A percentile compares a stretch with the other conserved stretches of the same genome.
phyloP scores from a whole-genome alignment of 106 monocot species.

The Chionographis japonica region DNA sequence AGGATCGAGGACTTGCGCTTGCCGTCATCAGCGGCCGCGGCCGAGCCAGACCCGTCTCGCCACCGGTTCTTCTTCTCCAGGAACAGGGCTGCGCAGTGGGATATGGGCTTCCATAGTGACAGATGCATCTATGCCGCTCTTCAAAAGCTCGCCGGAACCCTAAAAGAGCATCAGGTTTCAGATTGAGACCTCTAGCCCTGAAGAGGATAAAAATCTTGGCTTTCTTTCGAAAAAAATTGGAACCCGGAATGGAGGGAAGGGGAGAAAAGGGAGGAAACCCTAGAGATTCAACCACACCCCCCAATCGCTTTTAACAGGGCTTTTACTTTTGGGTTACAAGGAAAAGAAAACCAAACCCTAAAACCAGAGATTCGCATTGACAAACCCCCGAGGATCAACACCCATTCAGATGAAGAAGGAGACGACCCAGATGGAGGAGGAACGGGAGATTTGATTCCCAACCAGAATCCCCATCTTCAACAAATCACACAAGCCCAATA shows the following conservation, averaged over 20 bases:
- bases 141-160: neutral
- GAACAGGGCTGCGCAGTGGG: conserved; percentile 77
- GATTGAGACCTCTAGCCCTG: conserved; percentile 4
- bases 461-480: neutral
- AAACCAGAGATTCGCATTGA: conserved; percentile 11
- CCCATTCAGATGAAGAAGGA: neutral
- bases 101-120: conserved; percentile 87
- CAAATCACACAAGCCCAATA: no score
- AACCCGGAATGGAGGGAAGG: neutral
- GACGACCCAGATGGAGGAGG: neutral
- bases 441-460: conserved; percentile 1
- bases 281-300: conserved; percentile 28
- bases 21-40: neutral
- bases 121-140: conserved; percentile 56
- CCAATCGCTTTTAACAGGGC: neutral
- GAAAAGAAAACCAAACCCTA: conserved; percentile 9
- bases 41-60: neutral
- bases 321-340: conserved; percentile 19
- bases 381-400: neutral
- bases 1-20: conserved; percentile 23
- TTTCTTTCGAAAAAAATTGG: neutral
- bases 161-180: conserved; percentile 7
- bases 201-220: neutral
- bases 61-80: conserved; percentile 52
- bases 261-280: neutral